Percentiles rank a stretch among this genome's conserved stretches.
Evolutionary conservation across 441 rosid genomes (phyloP).

Genomic region (Gossypium gossypioides): DNA sequence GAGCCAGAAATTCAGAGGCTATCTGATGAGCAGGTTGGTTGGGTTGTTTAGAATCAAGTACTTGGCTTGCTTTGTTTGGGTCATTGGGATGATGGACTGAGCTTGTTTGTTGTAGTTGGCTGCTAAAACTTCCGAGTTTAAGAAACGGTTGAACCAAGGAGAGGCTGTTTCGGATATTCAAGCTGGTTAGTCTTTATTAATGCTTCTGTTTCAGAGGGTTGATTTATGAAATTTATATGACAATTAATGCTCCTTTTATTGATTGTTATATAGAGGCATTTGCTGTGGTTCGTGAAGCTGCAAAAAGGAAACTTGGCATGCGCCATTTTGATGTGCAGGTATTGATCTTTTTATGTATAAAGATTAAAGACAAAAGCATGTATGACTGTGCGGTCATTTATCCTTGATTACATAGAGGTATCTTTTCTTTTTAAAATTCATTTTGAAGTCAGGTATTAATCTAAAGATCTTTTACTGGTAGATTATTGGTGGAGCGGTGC

Average conservation of each 20-base stretch:
- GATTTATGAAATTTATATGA: neutral
- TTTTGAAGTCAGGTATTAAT: constrained; percentile 10
- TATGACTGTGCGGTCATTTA: neutral
- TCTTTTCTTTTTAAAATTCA: neutral
- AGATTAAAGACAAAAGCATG: neutral
- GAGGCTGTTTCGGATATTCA: constrained; percentile 73
- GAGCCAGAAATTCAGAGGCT: constrained; percentile 50
- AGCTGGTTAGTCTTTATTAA: constrained; percentile 48
- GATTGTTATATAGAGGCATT: constrained; percentile 53
- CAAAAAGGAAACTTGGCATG: constrained; percentile 90
- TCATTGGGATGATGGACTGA: constrained; percentile 11
- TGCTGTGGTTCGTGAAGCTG: constrained; percentile 97
- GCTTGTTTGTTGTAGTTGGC: constrained; percentile 40
- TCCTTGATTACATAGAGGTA: neutral
- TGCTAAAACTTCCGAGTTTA: constrained; percentile 67
- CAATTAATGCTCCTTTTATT: neutral
- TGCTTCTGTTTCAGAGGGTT: constrained; percentile 4
- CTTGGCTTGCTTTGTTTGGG: constrained; percentile 1
- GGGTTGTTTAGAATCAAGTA: constrained; percentile 10
- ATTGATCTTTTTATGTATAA: constrained; percentile 29
- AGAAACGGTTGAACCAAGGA: constrained; percentile 51
- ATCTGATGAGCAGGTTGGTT: constrained; percentile 71
- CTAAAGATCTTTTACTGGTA: constrained; percentile 23
- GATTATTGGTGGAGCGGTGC: constrained; percentile 94
- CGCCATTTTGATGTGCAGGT: constrained; percentile 99